phyloP scores from a whole-genome alignment of 202 grass and related monocot species.

The Eragrostis tef region DNA sequence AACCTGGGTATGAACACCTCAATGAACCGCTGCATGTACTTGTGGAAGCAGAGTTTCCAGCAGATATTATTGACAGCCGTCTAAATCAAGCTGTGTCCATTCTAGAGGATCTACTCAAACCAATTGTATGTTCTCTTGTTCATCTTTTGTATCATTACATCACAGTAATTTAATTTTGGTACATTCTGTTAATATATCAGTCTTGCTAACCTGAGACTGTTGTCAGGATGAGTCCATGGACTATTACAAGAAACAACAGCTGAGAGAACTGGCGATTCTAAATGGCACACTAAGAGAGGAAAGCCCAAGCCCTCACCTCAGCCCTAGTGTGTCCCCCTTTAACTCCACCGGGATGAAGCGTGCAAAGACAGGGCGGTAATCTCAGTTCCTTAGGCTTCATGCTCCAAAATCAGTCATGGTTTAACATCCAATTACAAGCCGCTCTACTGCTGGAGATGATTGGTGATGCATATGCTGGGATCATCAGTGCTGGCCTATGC shows the following conservation, averaged over 20 bases:
- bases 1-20: slow-evolving; percentile 94
- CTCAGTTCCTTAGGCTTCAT: background rate
- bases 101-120: slow-evolving; percentile 94
- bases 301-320: slow-evolving; percentile 87
- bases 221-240: slow-evolving; percentile 93
- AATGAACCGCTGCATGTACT: slow-evolving; percentile 94
- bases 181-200: slow-evolving; percentile 15
- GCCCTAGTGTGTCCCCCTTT: slow-evolving; percentile 86
- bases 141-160: slow-evolving; percentile 26
- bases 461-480: slow-evolving; percentile 56
- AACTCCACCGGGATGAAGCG: slow-evolving; percentile 90
- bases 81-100: slow-evolving; percentile 89
- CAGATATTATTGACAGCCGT: slow-evolving; percentile 74
- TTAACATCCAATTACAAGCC: slow-evolving; percentile 45
- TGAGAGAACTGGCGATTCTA: slow-evolving; percentile 89
- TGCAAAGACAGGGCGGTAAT: slow-evolving; percentile 83
- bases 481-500: slow-evolving; percentile 56
- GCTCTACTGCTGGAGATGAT: slow-evolving; percentile 58
- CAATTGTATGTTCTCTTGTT: slow-evolving; percentile 62
- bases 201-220: slow-evolving; percentile 44
- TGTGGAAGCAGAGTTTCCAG: slow-evolving; percentile 93
- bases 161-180: background rate
- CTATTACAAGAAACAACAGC: slow-evolving; percentile 94
- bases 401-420: slow-evolving; percentile 22
- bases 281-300: slow-evolving; percentile 94